Conservation (phyloP, 2,329 filamentous ascomycete genomes). For the Aureobasidium sp. region DNA sequence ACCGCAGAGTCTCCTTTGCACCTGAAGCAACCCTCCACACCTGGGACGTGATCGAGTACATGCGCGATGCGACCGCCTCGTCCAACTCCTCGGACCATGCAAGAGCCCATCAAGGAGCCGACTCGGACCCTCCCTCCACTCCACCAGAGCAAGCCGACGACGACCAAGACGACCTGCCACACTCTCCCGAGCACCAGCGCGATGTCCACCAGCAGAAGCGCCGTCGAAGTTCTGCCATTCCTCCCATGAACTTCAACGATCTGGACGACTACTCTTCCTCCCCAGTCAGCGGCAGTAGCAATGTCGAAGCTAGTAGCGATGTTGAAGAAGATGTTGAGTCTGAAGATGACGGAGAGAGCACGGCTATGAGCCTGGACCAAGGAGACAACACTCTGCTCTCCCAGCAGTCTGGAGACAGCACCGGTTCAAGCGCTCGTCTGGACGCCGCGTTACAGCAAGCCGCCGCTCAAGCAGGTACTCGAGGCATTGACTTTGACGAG, state of each 20-base stretch:
- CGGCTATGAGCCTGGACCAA: conserved; percentile 71
- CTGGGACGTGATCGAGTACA: conserved; percentile 87
- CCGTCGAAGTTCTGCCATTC: conserved; percentile 60
- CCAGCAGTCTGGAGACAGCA: conserved; percentile 38
- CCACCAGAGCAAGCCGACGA: conserved; percentile 54
- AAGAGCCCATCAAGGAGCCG: conserved; percentile 42
- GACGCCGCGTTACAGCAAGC: conserved; percentile 74
- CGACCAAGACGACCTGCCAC: conserved; percentile 45
- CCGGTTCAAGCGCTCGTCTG: conserved; percentile 63
- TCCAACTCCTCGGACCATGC: conserved; percentile 63
- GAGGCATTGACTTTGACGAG: conserved; percentile 52
- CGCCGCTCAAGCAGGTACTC: conserved; percentile 66
- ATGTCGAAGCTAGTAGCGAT: conserved; percentile 36
- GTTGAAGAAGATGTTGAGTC: conserved; percentile 50
- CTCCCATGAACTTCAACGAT: conserved; percentile 58
- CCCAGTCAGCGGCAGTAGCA: conserved; percentile 59
- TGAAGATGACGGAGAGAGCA: conserved; percentile 51
- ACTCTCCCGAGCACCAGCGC: conserved; percentile 59
- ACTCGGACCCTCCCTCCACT: conserved; percentile 54
- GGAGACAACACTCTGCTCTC: conserved; percentile 49
- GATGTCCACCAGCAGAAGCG: conserved; percentile 56
- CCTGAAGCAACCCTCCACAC: conserved; percentile 96
- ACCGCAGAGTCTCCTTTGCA: conserved; percentile 90
- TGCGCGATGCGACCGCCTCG: conserved; percentile 76
- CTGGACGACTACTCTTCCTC: conserved; percentile 68